A percentile compares a stretch with the other conserved stretches of the same genome.
Evolutionary conservation across 2,329 filamentous ascomycete genomes (phyloP).

Genomic region (Colletotrichum liaoningense): DNA sequence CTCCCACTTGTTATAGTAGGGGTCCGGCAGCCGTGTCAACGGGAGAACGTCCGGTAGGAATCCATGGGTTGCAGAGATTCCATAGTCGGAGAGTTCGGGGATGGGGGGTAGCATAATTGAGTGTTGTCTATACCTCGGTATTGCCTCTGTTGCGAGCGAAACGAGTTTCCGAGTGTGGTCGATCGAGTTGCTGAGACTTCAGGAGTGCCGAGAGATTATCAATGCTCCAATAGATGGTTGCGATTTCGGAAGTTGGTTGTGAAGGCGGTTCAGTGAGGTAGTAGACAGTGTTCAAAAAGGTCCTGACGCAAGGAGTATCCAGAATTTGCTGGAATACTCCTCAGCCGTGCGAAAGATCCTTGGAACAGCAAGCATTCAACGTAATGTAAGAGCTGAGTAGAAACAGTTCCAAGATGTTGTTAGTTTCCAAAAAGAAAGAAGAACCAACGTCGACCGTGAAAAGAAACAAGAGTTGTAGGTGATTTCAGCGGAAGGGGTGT

Average conservation of each 20-base stretch:
- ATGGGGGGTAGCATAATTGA: constrained; percentile 68
- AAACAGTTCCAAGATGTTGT: background rate
- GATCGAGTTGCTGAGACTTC: background rate
- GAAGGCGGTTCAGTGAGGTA: constrained; percentile 2
- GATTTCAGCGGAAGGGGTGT: background rate
- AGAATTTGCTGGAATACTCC: constrained; percentile 69
- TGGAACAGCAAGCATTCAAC: constrained; percentile 28
- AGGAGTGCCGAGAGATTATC: background rate
- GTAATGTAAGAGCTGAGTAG: background rate
- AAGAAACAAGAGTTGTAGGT: background rate
- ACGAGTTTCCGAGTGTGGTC: background rate
- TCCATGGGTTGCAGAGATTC: constrained; percentile 81
- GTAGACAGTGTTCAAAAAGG: constrained; percentile 41
- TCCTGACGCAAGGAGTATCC: constrained; percentile 75
- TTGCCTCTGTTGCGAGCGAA: background rate
- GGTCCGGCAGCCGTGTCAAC: constrained; percentile 82
- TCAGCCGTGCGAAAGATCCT: constrained; percentile 65
- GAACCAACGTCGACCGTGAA: background rate
- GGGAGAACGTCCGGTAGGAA: constrained; percentile 89
- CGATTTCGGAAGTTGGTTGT: constrained; percentile 23
- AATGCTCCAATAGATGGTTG: background rate
- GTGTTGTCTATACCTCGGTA: background rate
- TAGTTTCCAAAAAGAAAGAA: background rate
- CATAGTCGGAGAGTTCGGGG: constrained; percentile 79
- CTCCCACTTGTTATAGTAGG: constrained; percentile 97